Base-by-base conservation (phyloP, 768 basidiomycete species). In the Cantharellus cinnabarinus region DNA sequence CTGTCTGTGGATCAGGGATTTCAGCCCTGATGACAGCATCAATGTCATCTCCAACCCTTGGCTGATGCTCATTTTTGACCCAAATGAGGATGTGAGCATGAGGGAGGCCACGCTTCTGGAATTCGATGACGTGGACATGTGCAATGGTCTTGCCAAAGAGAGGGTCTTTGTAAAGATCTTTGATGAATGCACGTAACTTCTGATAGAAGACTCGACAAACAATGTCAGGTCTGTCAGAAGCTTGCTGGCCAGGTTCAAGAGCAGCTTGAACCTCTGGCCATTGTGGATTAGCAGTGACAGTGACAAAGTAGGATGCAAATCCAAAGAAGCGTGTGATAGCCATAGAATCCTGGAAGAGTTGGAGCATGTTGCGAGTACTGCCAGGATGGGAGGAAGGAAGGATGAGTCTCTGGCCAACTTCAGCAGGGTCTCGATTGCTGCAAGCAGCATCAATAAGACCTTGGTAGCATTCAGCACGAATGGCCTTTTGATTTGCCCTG, bases 81-180 rank as follows among this genome's bases (percentile, higher is more conserved):
- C 75, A 74, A 50, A 80, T 66, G 1, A 80, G 63, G 5, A 74
- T 62, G 64, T 81, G 79, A 63, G 75, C 73, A 61, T 80, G 77
- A 37, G 78, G 77, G 0, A 81, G 71, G 0, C 77, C 76, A 0
- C 74, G 65, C 60, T 80, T 80, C 63, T 80, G 79, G 63, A 79
- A 80, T 61, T 82, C 76, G 56, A 78, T 77, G 4, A 72, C 73
- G 59, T 77, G 77, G 0, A 80, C 73, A 58, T 71, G 66, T 3
- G 74, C 78, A 41, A 71, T 72, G 4, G 67, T 60, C 0, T 59
- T 4, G 0, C 77, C 78, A 68, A 77, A 71, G 50, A 75, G 66
- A 4, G 71, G 71, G 50, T 71, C 35, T 77, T 76, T 0, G 79
- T 72, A 58, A 48, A 80, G 70, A 69, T 67, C 2, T 71, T 41